Base-by-base conservation (phyloP, 2,329 filamentous ascomycete genomes). In the Diaporthe citriasiana region DNA sequence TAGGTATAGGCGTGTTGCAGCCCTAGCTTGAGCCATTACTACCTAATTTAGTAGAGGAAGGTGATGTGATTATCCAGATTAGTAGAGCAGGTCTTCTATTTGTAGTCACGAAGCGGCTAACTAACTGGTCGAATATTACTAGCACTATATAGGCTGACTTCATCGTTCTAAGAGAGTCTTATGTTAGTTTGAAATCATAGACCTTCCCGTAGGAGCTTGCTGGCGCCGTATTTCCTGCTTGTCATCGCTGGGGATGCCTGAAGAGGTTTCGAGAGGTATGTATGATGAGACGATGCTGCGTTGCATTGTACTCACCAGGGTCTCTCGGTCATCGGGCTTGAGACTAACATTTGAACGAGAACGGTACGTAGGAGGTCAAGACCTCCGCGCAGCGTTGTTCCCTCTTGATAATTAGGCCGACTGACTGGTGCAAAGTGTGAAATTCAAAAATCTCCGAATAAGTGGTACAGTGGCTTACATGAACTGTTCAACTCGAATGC, bases 251-350 rank as follows among this genome's bases (percentile, higher is more conserved):
- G 63, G 40, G 30, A 47, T 5, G 25, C 40, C 30, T 27, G 10
- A 10, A 12, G 25, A 15, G n/a, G 17, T 6, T 19, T 19, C 7
- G 47, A 66, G 6, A n/a, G 42, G 56, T 17, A 63, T 51, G 17
- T 66, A 50, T 25, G 55, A 72, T 30, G 42, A 47, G 8, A 35
- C 9, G 17, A 72, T 66, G 33, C 60, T 57, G 38, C n/a, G 70
- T 76, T 83, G 82, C 74, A 79, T 80, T 68, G 78, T 78, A 4
- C 75, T 75, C 12, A 83, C 81, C 77, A 83, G 82, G 75, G 25
- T 9, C 53, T 55, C 65, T 22, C 25, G 71, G 30, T 71, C 30
- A 30, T 74, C 17, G 10, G 63, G 47, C 40, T 70, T 57, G 53
- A 47, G n/a, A 13, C 55, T n/a, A 50, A 69, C 17, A n/a, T n/a